A percentile compares a stretch with the other conserved stretches of the same genome.
Conservation (phyloP, 768 basidiomycete species). For the Suillus bovinus region DNA sequence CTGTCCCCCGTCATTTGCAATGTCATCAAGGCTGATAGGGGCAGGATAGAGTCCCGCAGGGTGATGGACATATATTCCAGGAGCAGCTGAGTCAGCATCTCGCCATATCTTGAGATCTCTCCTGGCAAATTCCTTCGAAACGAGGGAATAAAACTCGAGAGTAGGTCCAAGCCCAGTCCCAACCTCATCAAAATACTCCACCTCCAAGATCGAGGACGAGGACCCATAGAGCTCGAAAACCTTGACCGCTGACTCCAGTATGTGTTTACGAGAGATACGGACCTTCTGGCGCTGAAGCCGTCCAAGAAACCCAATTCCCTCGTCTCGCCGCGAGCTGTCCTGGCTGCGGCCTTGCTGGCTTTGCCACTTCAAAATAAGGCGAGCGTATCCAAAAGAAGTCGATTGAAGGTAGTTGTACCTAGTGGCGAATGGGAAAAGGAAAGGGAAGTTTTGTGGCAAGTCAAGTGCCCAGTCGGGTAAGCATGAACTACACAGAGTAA, state of each 20-base stretch:
- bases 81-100: constrained; percentile 66
- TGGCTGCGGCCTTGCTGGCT: constrained; percentile 81
- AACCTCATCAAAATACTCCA: constrained; percentile 99
- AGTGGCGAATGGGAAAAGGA: constrained; percentile 98
- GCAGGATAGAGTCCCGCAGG: constrained; percentile 87
- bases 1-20: constrained; percentile 74
- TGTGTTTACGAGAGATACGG: constrained; percentile 90
- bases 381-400: constrained; percentile 96
- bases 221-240: constrained; percentile 97
- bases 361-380: constrained; percentile 94
- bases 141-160: constrained; percentile 97
- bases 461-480: constrained; percentile 97
- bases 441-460: constrained; percentile 94
- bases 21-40: constrained; percentile 71
- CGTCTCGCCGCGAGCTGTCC: constrained; percentile 81
- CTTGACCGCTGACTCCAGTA: constrained; percentile 94
- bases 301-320: constrained; percentile 89
- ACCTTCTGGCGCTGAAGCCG: constrained; percentile 95
- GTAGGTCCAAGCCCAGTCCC: constrained; percentile 98
- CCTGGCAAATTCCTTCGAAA: constrained; percentile 92
- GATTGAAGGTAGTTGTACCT: constrained; percentile 97
- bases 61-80: constrained; percentile 77
- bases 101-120: constrained; percentile 91
- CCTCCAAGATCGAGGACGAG: constrained; percentile 90
- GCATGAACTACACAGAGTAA: constrained; percentile 64